These are phyloP conservation scores for Daedaleopsis sinensis DNA, from an alignment of 768 basidiomycete species.

Conservation along the genomic window DNA sequence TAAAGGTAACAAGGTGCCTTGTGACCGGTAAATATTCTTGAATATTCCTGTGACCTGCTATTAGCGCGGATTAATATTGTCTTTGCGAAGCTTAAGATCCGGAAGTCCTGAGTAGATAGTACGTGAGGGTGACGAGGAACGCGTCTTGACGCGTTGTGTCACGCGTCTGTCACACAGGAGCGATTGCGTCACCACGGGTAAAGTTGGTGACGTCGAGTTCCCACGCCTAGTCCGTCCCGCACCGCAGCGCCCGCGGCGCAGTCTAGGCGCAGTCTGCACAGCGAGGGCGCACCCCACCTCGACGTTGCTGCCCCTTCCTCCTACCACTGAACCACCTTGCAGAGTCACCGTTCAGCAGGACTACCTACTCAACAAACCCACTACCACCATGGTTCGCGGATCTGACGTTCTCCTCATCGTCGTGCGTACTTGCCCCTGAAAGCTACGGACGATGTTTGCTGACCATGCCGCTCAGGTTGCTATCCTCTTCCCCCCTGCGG, in stretches of 20 bases:
- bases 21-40: too few species aligned
- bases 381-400: slow-evolving; percentile 40
- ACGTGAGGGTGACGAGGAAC: neutral
- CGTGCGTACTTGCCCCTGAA: slow-evolving; percentile 42
- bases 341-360: neutral
- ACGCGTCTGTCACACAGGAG: slow-evolving; percentile 3
- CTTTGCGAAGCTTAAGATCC: too few species aligned
- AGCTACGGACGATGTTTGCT: neutral
- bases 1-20: too few species aligned
- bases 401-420: slow-evolving; percentile 83
- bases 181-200: too few species aligned
- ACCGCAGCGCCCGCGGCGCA: too few species aligned
- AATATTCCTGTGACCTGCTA: too few species aligned
- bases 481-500: slow-evolving; percentile 82
- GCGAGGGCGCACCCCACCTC: too few species aligned
- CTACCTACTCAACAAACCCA: neutral
- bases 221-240: too few species aligned
- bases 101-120: too few species aligned
- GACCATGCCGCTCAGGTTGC: slow-evolving; percentile 53
- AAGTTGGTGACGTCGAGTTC: neutral
- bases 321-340: neutral
- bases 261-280: neutral
- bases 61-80: too few species aligned
- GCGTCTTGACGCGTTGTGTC: slow-evolving; percentile 12
- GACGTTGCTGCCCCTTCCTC: neutral